Evolutionary conservation across 371 early-diverging fungal species (phyloP).

Genomic region (Mortierella sp.): DNA sequence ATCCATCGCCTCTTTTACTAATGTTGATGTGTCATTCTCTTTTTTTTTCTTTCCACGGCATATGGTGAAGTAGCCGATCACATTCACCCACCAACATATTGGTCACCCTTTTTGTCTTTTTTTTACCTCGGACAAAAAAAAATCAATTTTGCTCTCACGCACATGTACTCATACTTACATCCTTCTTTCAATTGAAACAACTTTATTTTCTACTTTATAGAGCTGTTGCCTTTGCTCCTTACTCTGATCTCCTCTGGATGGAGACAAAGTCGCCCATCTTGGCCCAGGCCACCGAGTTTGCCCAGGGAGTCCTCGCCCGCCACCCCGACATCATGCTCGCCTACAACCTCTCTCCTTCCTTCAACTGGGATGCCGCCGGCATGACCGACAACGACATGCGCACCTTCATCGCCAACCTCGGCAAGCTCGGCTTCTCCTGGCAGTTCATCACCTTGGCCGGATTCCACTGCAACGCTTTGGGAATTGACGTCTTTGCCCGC

Average conservation of each 20-base stretch:
- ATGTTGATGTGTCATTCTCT: background rate
- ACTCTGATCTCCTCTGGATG: slow-evolving; percentile 98
- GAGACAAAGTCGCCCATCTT: slow-evolving; percentile 96
- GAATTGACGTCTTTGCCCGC: slow-evolving; percentile 91
- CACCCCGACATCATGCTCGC: slow-evolving; percentile 80
- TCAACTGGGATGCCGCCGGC: slow-evolving; percentile 98
- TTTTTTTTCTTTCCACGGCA: background rate
- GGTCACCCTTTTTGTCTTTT: background rate
- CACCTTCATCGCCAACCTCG: slow-evolving; percentile 84
- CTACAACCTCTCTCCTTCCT: slow-evolving; percentile 98
- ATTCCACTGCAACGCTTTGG: slow-evolving; percentile 93
- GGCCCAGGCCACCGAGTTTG: slow-evolving; percentile 93
- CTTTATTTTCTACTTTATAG: slow-evolving; percentile 17
- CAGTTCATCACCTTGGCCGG: slow-evolving; percentile 99
- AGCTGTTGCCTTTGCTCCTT: slow-evolving; percentile 91
- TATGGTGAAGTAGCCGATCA: slow-evolving; percentile 1
- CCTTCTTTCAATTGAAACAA: slow-evolving; percentile 2
- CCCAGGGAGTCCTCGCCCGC: slow-evolving; percentile 82
- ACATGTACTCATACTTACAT: background rate
- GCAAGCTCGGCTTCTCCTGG: slow-evolving; percentile 96
- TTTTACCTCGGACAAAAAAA: slow-evolving; percentile 3
- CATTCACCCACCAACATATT: slow-evolving; percentile 1
- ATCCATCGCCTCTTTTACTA: background rate
- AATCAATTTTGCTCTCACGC: background rate
- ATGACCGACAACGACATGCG: slow-evolving; percentile 92